Evolutionary conservation across 192 early-diverging fungal species (phyloP).

Genomic region (Coemansia sp.): DNA sequence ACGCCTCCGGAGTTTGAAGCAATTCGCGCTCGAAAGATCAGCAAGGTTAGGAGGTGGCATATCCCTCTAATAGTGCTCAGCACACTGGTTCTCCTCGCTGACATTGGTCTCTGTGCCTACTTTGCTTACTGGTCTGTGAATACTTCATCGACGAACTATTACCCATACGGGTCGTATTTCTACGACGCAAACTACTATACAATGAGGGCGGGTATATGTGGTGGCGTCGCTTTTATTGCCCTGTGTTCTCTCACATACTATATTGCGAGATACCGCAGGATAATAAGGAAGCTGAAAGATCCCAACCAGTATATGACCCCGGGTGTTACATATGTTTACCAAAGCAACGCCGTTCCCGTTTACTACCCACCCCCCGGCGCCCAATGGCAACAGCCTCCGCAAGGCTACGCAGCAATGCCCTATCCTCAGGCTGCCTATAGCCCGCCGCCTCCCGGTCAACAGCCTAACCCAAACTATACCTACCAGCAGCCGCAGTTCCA

Average conservation of each 20-base stretch:
- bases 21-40: not conserved
- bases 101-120: not conserved
- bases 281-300: not conserved
- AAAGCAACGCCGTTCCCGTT: not conserved
- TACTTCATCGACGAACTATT: not conserved
- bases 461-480: not conserved
- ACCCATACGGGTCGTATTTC: not conserved
- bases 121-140: not conserved
- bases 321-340: not conserved
- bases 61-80: not conserved
- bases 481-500: not conserved
- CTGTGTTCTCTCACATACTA: not conserved
- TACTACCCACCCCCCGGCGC: not conserved
- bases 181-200: not conserved
- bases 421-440: conserved; percentile 1
- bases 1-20: not conserved
- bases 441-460: not conserved
- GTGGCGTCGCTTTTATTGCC: not conserved
- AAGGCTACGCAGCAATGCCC: not conserved
- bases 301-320: not conserved
- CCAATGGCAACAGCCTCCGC: conserved; percentile 3
- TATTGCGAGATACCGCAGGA: not conserved
- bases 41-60: not conserved
- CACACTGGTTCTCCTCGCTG: not conserved
- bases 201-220: not conserved